Conservation (phyloP, 1,284 basidiomycete genomes). For the Hortiboletus rubellus region DNA sequence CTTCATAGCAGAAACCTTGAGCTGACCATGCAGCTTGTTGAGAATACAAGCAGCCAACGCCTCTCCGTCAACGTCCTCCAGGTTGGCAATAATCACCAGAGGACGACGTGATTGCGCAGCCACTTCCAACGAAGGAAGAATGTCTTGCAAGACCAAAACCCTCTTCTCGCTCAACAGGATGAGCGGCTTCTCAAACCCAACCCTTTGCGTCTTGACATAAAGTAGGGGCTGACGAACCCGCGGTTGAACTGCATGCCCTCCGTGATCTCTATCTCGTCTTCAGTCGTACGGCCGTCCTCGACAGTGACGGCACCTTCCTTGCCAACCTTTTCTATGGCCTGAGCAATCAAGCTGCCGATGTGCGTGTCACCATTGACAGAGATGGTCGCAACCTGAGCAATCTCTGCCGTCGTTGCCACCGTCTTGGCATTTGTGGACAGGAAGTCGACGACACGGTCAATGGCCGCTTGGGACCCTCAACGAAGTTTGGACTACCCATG, state of each 20-base stretch:
- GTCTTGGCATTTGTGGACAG: conserved; percentile 89
- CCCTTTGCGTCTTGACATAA: conserved; percentile 97
- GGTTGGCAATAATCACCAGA: conserved; percentile 83
- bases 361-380: conserved; percentile 5
- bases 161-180: conserved; percentile 98
- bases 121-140: conserved; percentile 84
- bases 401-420: conserved; percentile 94
- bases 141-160: conserved; percentile 90
- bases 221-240: conserved; percentile 53
- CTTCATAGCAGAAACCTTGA: conserved; percentile 67
- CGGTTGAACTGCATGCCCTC: too few species aligned
- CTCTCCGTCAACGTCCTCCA: conserved; percentile 95
- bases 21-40: conserved; percentile 98
- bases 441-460: conserved; percentile 93
- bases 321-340: conserved; percentile 99
- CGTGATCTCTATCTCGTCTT: too few species aligned
- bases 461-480: conserved; percentile 95
- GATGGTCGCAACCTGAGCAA: conserved; percentile 95
- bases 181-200: conserved; percentile 92
- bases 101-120: conserved; percentile 89
- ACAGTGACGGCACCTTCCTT: conserved; percentile 99
- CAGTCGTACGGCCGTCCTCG: conserved; percentile 96
- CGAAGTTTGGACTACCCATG: conserved; percentile 52
- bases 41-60: conserved; percentile 96
- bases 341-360: conserved; percentile 85